Percentiles rank a stretch among this genome's conserved stretches.
Conservation (phyloP, 1,284 basidiomycete species). For the Rhodotorula sp. region DNA sequence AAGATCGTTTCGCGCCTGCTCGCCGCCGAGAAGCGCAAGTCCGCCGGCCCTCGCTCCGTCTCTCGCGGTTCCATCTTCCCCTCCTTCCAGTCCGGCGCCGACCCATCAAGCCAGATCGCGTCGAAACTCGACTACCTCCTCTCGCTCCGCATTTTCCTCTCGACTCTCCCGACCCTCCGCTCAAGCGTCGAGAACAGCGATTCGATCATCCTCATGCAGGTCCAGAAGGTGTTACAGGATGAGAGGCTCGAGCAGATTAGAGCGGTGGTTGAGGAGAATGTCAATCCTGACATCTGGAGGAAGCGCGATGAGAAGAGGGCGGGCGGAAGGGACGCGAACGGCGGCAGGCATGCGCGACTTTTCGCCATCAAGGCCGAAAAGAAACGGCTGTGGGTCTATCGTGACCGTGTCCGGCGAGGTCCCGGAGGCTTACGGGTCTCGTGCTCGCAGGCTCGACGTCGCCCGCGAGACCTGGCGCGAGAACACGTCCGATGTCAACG, state of each 20-base stretch:
- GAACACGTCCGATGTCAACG: conserved; percentile 38
- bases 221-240: conserved; percentile 71
- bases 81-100: conserved; percentile 17
- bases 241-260: conserved; percentile 65
- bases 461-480: conserved; percentile 82
- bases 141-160: conserved; percentile 66
- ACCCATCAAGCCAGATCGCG: conserved; percentile 62
- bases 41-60: background rate
- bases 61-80: conserved; percentile 2
- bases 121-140: conserved; percentile 72
- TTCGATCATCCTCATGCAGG: conserved; percentile 60
- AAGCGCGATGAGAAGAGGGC: conserved; percentile 2
- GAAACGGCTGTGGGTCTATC: conserved; percentile 28
- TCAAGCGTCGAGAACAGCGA: conserved; percentile 56
- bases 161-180: conserved; percentile 62
- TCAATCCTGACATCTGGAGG: conserved; percentile 81
- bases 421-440: background rate
- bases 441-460: conserved; percentile 78
- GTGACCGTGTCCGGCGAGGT: background rate
- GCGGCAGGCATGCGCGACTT: conserved; percentile 25
- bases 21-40: background rate
- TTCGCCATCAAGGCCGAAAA: conserved; percentile 43
- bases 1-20: conserved; percentile 62
- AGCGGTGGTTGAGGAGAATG: conserved; percentile 58
- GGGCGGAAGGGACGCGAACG: conserved; percentile 18